Evolutionary conservation across 257 asterid species (phyloP).

Genomic region (Salvia rosmarinus): DNA sequence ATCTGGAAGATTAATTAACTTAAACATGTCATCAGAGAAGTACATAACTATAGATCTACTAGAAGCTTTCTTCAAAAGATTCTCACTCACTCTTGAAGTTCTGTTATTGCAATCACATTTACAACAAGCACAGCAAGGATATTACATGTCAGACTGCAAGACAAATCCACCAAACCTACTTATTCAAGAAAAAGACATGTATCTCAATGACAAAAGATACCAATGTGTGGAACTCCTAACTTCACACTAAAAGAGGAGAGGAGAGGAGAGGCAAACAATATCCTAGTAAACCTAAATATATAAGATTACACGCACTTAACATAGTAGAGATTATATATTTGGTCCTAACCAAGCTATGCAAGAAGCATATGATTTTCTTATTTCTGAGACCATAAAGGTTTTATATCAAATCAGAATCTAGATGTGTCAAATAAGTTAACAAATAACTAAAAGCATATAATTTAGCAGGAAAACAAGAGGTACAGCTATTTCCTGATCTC

Average conservation of each 20-base stretch:
- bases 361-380: constrained; percentile 15
- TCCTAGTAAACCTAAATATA: constrained; percentile 1
- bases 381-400: constrained; percentile 29
- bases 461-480: constrained; percentile 18
- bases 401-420: constrained; percentile 22
- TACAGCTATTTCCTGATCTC: constrained; percentile 25
- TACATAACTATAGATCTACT: background rate
- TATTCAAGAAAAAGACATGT: background rate
- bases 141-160: background rate
- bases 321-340: constrained; percentile 2
- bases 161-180: background rate
- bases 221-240: constrained; percentile 9
- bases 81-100: background rate
- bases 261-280: background rate
- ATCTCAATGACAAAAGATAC: background rate
- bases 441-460: background rate
- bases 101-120: background rate
- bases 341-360: constrained; percentile 19
- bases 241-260: background rate
- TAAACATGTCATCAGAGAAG: too few species aligned
- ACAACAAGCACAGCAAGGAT: background rate
- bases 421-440: background rate
- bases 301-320: background rate
- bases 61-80: background rate
- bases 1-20: background rate